These are phyloP conservation scores for Uronychia binucleata DNA, from an alignment of 73 alveolate species.

Conservation along the genomic window DNA sequence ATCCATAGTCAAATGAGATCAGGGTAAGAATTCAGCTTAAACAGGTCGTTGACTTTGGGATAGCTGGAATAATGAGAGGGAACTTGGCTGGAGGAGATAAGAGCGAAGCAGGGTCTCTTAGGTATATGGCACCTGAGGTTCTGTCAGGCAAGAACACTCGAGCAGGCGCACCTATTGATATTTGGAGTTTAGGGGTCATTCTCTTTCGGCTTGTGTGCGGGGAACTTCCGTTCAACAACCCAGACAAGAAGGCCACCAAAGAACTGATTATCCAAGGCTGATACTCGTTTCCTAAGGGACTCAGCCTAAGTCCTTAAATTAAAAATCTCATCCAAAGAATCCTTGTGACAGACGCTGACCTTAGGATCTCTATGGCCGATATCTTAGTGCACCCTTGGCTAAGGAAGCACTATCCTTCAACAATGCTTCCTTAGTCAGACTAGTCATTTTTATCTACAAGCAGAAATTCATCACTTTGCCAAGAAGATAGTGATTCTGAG, in stretches of 20 bases:
- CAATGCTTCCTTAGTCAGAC: not conserved
- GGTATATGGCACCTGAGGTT: slow-evolving; percentile 78
- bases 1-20: slow-evolving; percentile 16
- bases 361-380: not conserved
- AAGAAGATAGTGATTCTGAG: too few species aligned
- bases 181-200: slow-evolving; percentile 4
- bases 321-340: not conserved
- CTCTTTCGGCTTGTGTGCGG: not conserved
- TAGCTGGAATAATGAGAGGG: slow-evolving; percentile 55
- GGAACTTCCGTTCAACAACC: slow-evolving; percentile 2
- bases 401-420: not conserved
- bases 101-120: slow-evolving; percentile 63
- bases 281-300: not conserved
- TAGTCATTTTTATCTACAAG: not conserved
- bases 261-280: not conserved
- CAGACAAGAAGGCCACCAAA: not conserved
- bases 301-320: not conserved
- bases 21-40: too few species aligned
- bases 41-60: slow-evolving; percentile 75
- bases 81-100: slow-evolving; percentile 43
- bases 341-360: not conserved
- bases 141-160: slow-evolving; percentile 42
- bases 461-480: not conserved
- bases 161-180: slow-evolving; percentile 12
- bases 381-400: not conserved